A percentile compares a stretch with the other conserved stretches of the same genome.
Conservation (phyloP, 2,329 filamentous ascomycete species). For the Fusarium sulawesiense region DNA sequence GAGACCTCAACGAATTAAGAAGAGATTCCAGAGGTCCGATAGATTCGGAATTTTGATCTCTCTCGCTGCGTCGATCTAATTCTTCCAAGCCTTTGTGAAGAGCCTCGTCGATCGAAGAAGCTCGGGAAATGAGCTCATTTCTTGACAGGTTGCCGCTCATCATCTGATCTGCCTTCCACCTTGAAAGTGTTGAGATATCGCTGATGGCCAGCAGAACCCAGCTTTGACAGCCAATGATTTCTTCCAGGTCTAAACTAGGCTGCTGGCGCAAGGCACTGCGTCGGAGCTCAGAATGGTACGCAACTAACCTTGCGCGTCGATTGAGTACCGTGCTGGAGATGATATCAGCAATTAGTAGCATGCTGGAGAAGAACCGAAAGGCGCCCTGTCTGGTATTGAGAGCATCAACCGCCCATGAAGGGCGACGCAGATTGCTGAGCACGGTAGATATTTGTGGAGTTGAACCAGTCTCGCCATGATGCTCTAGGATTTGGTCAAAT, state of each 20-base stretch:
- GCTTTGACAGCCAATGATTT: background rate
- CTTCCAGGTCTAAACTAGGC: background rate
- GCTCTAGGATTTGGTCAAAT: background rate
- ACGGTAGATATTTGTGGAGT: background rate
- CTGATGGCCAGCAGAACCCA: background rate
- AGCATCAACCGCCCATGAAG: background rate
- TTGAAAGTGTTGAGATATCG: background rate
- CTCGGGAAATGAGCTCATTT: background rate
- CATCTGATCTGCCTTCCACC: background rate
- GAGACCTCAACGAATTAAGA: background rate
- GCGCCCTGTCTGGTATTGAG: background rate
- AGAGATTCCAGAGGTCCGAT: background rate
- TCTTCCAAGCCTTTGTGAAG: background rate
- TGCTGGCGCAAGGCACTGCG: rapidly evolving
- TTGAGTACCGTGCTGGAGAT: background rate
- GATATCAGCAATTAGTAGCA: background rate
- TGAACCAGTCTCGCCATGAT: background rate
- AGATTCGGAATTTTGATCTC: background rate
- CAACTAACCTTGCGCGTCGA: background rate
- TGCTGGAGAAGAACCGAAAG: background rate
- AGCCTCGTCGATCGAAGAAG: background rate
- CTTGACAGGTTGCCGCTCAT: background rate
- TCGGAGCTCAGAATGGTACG: background rate
- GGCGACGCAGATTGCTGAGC: rapidly evolving
- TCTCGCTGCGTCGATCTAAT: background rate